A percentile compares a stretch with the other conserved stretches of the same genome.
These are phyloP conservation scores for Cucumis melo DNA, from an alignment of 306 rosid species.

Conservation along the genomic window DNA sequence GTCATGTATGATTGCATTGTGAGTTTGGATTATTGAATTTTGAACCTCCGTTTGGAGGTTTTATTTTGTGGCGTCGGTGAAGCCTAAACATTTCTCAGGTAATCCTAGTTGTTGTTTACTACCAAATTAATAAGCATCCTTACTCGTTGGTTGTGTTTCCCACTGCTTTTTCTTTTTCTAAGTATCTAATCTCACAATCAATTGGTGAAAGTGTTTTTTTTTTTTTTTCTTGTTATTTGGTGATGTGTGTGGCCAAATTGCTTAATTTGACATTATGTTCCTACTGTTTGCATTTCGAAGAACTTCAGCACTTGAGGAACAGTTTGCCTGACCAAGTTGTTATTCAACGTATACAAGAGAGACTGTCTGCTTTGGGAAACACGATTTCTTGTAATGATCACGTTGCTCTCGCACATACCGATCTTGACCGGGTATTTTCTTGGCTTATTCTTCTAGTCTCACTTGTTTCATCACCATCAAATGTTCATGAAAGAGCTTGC, in stretches of 20 bases:
- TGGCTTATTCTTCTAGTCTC: neutral
- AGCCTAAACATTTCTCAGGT: neutral
- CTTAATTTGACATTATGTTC: neutral
- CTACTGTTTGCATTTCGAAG: constrained; percentile 17
- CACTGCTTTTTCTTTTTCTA: too few relatives aligned
- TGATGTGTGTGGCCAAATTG: neutral
- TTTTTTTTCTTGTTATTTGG: too few relatives aligned
- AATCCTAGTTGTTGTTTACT: too few relatives aligned
- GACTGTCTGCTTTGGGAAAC: constrained; percentile 84
- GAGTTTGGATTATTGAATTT: neutral
- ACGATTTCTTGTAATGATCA: constrained; percentile 89
- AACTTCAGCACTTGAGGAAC: constrained; percentile 91
- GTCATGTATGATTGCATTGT: neutral
- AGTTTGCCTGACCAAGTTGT: constrained; percentile 86
- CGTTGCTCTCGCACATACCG: constrained; percentile 94
- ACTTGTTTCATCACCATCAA: neutral
- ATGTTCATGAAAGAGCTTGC: neutral
- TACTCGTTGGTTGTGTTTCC: neutral
- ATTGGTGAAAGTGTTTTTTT: too few relatives aligned
- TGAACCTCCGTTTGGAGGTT: neutral
- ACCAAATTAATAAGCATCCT: too few relatives aligned
- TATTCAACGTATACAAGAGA: constrained; percentile 84
- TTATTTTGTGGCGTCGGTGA: neutral
- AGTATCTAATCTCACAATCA: too few relatives aligned
- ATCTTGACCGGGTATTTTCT: constrained; percentile 68